These are phyloP conservation scores for Darksidea phi DNA, from an alignment of 495 filamentous ascomycete genomes.

Conservation along the genomic window DNA sequence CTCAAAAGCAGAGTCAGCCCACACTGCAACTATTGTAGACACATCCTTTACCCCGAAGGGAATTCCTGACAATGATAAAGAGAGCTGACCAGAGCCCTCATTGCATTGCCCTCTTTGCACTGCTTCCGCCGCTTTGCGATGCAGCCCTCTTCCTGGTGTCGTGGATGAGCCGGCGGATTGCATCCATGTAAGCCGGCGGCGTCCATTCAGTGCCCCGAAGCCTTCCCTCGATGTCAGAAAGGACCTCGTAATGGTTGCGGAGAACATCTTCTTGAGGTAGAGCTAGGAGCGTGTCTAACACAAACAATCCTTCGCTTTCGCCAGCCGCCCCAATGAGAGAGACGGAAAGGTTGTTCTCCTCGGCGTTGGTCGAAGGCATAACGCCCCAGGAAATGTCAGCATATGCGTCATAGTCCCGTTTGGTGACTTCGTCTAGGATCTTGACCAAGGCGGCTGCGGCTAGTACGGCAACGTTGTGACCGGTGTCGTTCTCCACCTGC, in stretches of 20 bases:
- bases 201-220: conserved; percentile 7
- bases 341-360: conserved; percentile 28
- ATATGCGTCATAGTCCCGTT: conserved; percentile 29
- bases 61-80: too few species aligned
- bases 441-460: conserved; percentile 28
- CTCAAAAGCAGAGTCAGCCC: too few species aligned
- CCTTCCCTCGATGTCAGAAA: conserved; percentile 10
- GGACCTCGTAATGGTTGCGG: conserved; percentile 24
- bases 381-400: conserved; percentile 21
- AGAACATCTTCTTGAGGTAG: conserved; percentile 28
- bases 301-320: conserved; percentile 10
- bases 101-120: conserved; percentile 28
- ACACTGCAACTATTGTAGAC: too few species aligned
- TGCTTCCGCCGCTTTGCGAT: neutral
- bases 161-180: conserved; percentile 15
- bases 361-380: conserved; percentile 11
- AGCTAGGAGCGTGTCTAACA: conserved; percentile 22
- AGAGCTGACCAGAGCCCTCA: neutral
- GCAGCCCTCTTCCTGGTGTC: conserved; percentile 5
- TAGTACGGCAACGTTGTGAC: conserved; percentile 13
- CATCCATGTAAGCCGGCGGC: conserved; percentile 15
- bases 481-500: conserved; percentile 5
- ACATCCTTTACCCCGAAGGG: too few species aligned
- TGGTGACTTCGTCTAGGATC: conserved; percentile 31
- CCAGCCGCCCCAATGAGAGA: conserved; percentile 21